Base-by-base conservation (phyloP, 257 asterid genomes). In the Solanum chaucha region DNA sequence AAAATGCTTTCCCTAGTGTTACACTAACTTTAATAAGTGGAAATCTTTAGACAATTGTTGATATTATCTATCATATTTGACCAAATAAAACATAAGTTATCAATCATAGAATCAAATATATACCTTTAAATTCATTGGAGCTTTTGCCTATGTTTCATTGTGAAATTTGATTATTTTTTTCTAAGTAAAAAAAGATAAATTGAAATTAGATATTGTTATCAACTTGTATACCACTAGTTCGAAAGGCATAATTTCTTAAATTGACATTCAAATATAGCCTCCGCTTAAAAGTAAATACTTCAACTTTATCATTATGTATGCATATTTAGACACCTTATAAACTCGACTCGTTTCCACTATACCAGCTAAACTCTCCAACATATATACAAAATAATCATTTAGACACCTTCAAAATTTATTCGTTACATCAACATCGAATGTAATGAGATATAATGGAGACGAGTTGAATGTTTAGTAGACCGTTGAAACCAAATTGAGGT, bases 21-120 rank as follows among this genome's bases (percentile, higher is more conserved):
- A 14, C 17, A 26, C 65, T 80, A 44, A 80, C 84, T 80, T 80
- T 46, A 80, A 1, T 8, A 80, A 44, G 84, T 46, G 84, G 84
- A 46, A 46, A 26, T 78, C 84, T 20, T 41, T 24, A 51, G 61
- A 15, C 22, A 15, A 15, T 51, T 15, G 61, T 15, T 51, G 3
- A 51, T 0, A 3, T 0, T 48, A 48, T 15, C 3, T 44, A 26
- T 8, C 35, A 13, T n/a, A 6, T 44, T 78, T 78, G 38, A 78
- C 26, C 15, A 28, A 44, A 8, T 48, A 24, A 28, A 77, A 41
- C 61, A 14, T 10, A 41, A 77, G 20, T 41, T 13, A 44, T 78
- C 36, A 78, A 15, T 15, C 35, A 65, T 5, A 11, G 34, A 65
- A 65, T 6, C 8, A 65, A 1, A 65, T 64, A 48, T 48, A 14